phyloP scores from a whole-genome alignment of 129 eudicot genomes.

The Saussurea involucrata region DNA sequence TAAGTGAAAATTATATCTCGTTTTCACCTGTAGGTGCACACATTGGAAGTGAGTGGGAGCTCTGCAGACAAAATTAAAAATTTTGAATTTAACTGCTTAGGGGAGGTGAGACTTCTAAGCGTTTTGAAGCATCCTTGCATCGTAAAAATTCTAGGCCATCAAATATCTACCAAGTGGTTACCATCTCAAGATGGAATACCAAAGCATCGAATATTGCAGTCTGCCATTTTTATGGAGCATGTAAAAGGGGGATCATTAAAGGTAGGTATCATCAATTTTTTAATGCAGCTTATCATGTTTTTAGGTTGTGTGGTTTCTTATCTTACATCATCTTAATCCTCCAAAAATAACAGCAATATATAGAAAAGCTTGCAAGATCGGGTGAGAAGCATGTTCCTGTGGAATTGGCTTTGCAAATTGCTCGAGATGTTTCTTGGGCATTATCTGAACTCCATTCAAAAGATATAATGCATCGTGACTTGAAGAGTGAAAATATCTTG shows the following conservation, averaged over 20 bases:
- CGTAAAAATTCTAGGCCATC: constrained; percentile 79
- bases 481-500: constrained; percentile 83
- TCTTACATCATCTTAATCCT: neutral
- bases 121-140: constrained; percentile 77
- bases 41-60: constrained; percentile 52
- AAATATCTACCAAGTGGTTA: constrained; percentile 70
- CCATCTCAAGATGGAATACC: constrained; percentile 46
- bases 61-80: constrained; percentile 58
- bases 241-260: constrained; percentile 86
- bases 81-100: constrained; percentile 75
- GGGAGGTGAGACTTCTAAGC: constrained; percentile 78
- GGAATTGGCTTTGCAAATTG: constrained; percentile 47
- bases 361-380: constrained; percentile 52
- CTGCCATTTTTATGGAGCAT: constrained; percentile 84
- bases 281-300: neutral
- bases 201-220: constrained; percentile 57
- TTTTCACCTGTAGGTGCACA: constrained; percentile 53
- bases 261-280: constrained; percentile 27
- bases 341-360: constrained; percentile 44
- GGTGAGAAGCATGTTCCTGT: constrained; percentile 65
- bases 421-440: constrained; percentile 77
- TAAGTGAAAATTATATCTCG: neutral
- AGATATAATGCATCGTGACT: constrained; percentile 89
- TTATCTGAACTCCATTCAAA: constrained; percentile 74
- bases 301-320: neutral